A percentile compares a stretch with the other conserved stretches of the same genome.
phyloP scores from a whole-genome alignment of 139 green algal species.

The Picochlorum sp. region DNA sequence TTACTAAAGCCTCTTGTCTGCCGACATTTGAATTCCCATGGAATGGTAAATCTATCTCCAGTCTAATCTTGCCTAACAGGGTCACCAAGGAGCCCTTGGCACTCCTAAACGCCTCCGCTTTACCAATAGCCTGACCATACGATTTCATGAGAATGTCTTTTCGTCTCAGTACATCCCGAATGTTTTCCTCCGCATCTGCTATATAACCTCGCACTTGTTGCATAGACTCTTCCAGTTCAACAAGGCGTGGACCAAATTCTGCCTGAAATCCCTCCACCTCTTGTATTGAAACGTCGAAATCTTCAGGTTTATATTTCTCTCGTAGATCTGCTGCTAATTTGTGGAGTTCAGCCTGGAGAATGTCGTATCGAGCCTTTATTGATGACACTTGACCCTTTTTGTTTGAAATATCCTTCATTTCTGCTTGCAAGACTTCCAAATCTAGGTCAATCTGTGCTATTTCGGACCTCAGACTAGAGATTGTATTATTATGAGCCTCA shows the following conservation, averaged over 20 bases:
- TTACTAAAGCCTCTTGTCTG: no score
- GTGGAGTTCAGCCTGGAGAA: constrained; percentile 23
- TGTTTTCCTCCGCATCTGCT: no score
- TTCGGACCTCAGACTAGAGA: background rate
- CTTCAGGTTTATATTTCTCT: constrained; percentile 20
- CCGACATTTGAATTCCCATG: no score
- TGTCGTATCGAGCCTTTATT: constrained; percentile 23
- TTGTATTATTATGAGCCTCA: constrained; percentile 1
- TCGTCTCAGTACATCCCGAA: no score
- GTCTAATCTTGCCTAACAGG: no score
- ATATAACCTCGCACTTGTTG: background rate
- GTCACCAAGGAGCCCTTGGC: no score
- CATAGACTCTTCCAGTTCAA: background rate
- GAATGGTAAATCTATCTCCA: no score
- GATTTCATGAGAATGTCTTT: no score
- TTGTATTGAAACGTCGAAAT: constrained; percentile 15
- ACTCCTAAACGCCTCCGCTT: no score
- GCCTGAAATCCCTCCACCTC: constrained; percentile 27
- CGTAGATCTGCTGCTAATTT: constrained; percentile 17
- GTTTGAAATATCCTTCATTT: constrained; percentile 11
- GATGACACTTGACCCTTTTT: constrained; percentile 4
- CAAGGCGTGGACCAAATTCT: constrained; percentile 13
- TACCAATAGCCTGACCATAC: no score
- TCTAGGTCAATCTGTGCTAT: constrained; percentile 23
- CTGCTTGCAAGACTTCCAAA: constrained; percentile 13